Evolutionary conservation across 768 basidiomycete genomes (phyloP).

Genomic region (Kwoniella heveanensis): DNA sequence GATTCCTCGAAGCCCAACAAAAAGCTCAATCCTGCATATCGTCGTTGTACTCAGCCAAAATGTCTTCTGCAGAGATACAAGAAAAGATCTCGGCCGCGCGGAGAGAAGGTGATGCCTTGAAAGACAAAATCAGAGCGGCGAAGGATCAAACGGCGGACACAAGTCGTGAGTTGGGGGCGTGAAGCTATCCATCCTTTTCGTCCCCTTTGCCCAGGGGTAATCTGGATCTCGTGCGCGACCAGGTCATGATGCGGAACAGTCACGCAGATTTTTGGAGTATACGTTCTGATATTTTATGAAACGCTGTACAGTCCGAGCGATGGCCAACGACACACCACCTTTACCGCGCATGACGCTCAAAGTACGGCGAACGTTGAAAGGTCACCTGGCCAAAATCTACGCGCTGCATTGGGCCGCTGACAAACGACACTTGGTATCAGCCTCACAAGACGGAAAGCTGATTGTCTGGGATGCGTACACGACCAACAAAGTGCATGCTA

Average conservation of each 20-base stretch:
- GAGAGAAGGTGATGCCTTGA: slow-evolving; percentile 92
- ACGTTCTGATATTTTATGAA: background rate
- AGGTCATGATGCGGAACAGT: too few species aligned
- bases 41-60: slow-evolving; percentile 8
- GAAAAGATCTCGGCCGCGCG: slow-evolving; percentile 85
- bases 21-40: background rate
- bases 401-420: slow-evolving; percentile 99
- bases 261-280: too few species aligned
- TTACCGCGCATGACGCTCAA: slow-evolving; percentile 97
- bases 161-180: slow-evolving; percentile 68
- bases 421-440: slow-evolving; percentile 94
- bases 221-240: too few species aligned
- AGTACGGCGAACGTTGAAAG: slow-evolving; percentile 88
- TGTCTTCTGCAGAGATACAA: slow-evolving; percentile 56
- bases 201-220: too few species aligned
- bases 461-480: slow-evolving; percentile 99
- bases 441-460: slow-evolving; percentile 98
- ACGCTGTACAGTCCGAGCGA: slow-evolving; percentile 76
- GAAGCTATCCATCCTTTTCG: background rate
- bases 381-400: slow-evolving; percentile 98
- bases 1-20: too few species aligned
- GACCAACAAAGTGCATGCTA: slow-evolving; percentile 99
- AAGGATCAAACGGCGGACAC: slow-evolving; percentile 98
- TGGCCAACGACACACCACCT: slow-evolving; percentile 94
- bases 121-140: slow-evolving; percentile 97